These are phyloP conservation scores for Powellomyces hirtus DNA, from an alignment of 192 early-diverging fungal genomes.

Conservation along the genomic window DNA sequence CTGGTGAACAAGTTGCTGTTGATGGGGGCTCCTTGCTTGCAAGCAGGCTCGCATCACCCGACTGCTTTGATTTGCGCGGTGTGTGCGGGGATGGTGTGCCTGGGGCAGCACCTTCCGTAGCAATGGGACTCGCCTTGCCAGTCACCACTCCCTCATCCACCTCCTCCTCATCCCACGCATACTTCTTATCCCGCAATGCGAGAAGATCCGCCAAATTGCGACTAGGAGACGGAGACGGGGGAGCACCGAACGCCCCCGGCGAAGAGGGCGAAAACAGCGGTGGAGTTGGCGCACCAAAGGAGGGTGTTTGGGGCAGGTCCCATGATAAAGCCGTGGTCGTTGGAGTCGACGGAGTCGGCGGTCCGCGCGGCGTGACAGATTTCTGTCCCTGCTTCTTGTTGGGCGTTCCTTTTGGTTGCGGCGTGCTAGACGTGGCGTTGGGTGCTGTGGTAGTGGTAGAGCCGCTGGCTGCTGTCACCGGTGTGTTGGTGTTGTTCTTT, in stretches of 20 bases:
- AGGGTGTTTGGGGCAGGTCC: not conserved
- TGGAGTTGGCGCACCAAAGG: conserved; percentile 6
- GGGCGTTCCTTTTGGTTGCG: not conserved
- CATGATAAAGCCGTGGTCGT: not conserved
- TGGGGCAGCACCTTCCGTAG: not conserved
- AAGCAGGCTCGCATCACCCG: not conserved
- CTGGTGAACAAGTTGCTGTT: not conserved
- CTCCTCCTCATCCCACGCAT: conserved; percentile 38
- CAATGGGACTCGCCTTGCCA: not conserved
- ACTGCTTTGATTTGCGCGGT: too few relatives aligned
- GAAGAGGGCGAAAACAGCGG: not conserved
- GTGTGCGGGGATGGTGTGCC: not conserved
- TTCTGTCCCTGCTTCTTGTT: not conserved
- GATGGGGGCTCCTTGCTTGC: not conserved
- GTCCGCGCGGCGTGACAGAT: not conserved
- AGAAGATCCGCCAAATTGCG: conserved; percentile 23
- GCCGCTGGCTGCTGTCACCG: not conserved
- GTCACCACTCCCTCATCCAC: not conserved
- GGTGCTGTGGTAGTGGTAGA: not conserved
- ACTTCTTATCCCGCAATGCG: conserved; percentile 26
- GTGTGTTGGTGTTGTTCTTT: not conserved
- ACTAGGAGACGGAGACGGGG: conserved; percentile 5
- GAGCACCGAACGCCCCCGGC: conserved; percentile 2
- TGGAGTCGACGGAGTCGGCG: conserved; percentile 1
- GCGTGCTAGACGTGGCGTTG: not conserved